Percentiles rank a stretch among this genome's conserved stretches.
These are phyloP conservation scores for Coemansia sp. DNA, from an alignment of 192 early-diverging fungal species.

Conservation along the genomic window DNA sequence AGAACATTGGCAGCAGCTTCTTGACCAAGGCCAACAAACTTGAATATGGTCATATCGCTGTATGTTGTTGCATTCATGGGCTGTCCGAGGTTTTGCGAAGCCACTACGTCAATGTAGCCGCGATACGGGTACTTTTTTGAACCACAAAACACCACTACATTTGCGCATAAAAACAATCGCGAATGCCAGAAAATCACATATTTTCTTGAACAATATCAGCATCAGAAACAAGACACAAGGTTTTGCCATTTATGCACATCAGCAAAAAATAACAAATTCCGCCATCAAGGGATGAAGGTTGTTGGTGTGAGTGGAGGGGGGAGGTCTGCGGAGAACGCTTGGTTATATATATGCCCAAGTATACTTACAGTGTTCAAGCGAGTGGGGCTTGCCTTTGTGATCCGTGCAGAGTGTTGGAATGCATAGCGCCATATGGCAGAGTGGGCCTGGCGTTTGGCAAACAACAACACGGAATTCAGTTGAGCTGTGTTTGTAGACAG, in stretches of 20 bases:
- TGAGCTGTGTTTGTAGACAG: conserved; percentile 55
- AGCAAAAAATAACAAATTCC: neutral
- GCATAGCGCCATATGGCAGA: conserved; percentile 63
- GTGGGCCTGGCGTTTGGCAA: conserved; percentile 65
- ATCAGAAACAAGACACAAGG: neutral
- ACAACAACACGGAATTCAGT: conserved; percentile 67
- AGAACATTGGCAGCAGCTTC: conserved; percentile 74
- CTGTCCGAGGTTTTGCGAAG: conserved; percentile 70
- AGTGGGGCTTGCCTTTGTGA: conserved; percentile 79
- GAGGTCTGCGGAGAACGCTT: neutral
- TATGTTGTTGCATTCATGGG: conserved; percentile 71
- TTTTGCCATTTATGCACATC: neutral
- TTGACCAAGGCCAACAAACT: conserved; percentile 64
- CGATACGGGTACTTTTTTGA: conserved; percentile 66
- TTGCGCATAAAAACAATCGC: neutral
- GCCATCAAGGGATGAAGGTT: neutral
- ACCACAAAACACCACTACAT: conserved; percentile 80
- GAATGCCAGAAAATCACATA: neutral
- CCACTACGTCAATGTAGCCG: conserved; percentile 74
- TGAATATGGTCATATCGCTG: conserved; percentile 69
- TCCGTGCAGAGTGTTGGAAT: conserved; percentile 71
- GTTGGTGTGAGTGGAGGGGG: no score
- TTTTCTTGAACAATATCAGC: neutral
- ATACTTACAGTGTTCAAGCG: conserved; percentile 68
- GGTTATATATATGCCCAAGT: neutral